Evolutionary conservation across 257 asterid genomes (phyloP), one percentile per base, ranked within the genome.

Genomic region (Coffea canephora): DNA sequence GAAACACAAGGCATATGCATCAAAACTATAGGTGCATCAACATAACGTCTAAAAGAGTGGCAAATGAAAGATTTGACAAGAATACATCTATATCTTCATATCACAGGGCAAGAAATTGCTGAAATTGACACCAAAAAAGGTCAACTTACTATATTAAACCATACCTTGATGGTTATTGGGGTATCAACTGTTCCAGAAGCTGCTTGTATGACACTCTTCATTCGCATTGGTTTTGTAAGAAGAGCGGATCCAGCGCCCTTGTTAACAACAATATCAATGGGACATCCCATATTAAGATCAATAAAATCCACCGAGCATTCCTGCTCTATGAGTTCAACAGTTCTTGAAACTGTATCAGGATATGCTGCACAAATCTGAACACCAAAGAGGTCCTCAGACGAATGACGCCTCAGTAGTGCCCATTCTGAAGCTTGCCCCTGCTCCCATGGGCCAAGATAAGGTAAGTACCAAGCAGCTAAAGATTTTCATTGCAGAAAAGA

Each of bases 391-490:
- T 91, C 91, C 88, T 96, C 99, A 6, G 96, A 86, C 36, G 98
- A 87, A 83, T 96, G 99, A 69, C 98, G 98, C 90, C 99, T 94
- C 52, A 94, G 91, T 86, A 96, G 84, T 78, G 97, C 99, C 99
- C 99, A 96, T 85, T 96, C 99, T 15, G 99, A 92, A 86, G 99
- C 98, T 85, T 96, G 99, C 7, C 99, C 99, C 99, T 93, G 84
- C 69, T 80, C 18, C 65, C 72, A 79, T 61, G 64, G 76, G 23
- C 52, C 64, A 55, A 83, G 36, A 80, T 72, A 73, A 69, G 39
- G 27, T 13, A 9, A 46, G 46, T 39, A 48, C 18, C 25, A 43
- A 66, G 73, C 16, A 72, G 55, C 6, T 5, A 43, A 25, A 5
- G 0, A 34, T 1, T 16, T 31, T 74, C 2, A 54, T 74, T 8